Percentiles rank a stretch among this genome's conserved stretches.
Evolutionary conservation across 2,329 filamentous ascomycete genomes (phyloP).

Genomic region (Cladosporium velox): DNA sequence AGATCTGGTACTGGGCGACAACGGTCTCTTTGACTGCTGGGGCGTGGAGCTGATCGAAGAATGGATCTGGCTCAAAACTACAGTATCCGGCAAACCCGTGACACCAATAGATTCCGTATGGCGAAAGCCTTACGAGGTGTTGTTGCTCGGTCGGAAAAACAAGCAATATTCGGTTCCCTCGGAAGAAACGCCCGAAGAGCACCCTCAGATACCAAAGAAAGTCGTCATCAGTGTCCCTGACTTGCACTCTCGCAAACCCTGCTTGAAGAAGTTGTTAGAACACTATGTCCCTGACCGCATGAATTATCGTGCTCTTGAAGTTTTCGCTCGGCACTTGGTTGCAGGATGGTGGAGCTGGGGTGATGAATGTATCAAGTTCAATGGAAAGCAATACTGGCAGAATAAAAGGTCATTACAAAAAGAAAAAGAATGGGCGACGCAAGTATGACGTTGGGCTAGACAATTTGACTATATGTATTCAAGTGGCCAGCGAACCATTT

Average conservation of each 20-base stretch:
- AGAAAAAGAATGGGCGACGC: background rate
- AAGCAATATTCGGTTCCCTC: conserved; percentile 12
- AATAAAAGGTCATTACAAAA: background rate
- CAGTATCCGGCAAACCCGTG: conserved; percentile 64
- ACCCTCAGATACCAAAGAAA: conserved; percentile 43
- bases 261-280: conserved; percentile 62
- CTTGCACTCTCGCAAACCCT: conserved; percentile 77
- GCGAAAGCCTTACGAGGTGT: conserved; percentile 76
- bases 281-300: conserved; percentile 49
- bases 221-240: conserved; percentile 72
- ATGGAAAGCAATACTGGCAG: conserved; percentile 38
- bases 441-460: background rate
- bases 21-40: conserved; percentile 67
- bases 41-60: conserved; percentile 66
- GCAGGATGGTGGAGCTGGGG: conserved; percentile 80
- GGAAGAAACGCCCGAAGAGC: background rate
- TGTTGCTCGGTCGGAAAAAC: conserved; percentile 59
- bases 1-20: conserved; percentile 55
- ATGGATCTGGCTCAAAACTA: conserved; percentile 80
- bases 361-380: conserved; percentile 70
- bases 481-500: background rate
- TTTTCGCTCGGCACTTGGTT: conserved; percentile 74
- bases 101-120: conserved; percentile 61
- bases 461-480: background rate
- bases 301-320: conserved; percentile 64